Base-by-base conservation (phyloP, 352 stramenopile species). In the Phytophthora cactorum region DNA sequence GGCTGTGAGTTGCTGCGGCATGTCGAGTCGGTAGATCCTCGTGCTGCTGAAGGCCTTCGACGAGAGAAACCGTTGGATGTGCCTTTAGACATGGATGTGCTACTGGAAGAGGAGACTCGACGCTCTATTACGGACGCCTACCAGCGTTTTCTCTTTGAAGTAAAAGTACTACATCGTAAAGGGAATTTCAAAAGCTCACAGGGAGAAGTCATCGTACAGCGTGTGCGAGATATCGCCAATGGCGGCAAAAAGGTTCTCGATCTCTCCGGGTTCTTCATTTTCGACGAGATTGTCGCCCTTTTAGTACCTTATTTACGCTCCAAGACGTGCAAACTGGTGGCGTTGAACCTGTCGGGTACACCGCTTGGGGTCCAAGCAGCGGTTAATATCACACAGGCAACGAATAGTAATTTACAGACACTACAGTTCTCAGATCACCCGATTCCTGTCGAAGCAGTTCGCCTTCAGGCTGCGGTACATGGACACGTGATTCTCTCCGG, bases 31-130 rank as follows among this genome's bases (percentile, higher is more conserved):
- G 83, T 92, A 25, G 83, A 93, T 29, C 86, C 82, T 38, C 75
- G 82, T 11, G 74, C 77, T 0, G 84, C 84, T 0, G 83, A 93
- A 64, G 86, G 83, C 1, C 54, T 86, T 34, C 63, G 87, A 45
- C 73, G 69, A 5, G 59, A 84, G 27, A 49, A 70, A 5, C 14
- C 52, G 3, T 17, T 28, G 0, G 47, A 53, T 32, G 31, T 51
- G 0, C 25, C 59, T 15, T 68, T 72, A 14, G 75, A 89, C 49
- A 63, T 87, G 27, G 72, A 82, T 32, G 50, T 75, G 8, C 63
- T 90, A n/a, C 50, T 91, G 12, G 86, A 93, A 63, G 78, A 89
- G 7, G 80, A 93, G 66, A 90, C 78, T 54, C 82, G 83, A 9
- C 61, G 61, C 1, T 68, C 63, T 1, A 92, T 91, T 46, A 88